Evolutionary conservation across 306 rosid species (phyloP).

Genomic region (Cicer pinnatifidum): DNA sequence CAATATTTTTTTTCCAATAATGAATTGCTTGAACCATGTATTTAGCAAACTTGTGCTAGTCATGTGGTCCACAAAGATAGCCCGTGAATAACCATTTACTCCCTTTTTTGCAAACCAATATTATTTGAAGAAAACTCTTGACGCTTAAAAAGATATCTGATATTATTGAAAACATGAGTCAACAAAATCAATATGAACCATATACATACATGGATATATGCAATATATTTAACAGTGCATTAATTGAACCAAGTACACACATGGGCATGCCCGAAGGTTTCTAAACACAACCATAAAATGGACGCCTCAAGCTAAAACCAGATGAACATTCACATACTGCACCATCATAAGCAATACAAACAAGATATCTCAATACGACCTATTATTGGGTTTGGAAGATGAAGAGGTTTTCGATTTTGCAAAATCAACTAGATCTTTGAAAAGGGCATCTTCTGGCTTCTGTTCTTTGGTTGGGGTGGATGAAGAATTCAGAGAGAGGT

Average conservation of each 20-base stretch:
- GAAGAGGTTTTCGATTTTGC: conserved; percentile 86
- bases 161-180: conserved; percentile 46
- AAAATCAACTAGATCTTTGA: conserved; percentile 85
- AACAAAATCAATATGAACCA: conserved; percentile 43
- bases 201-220: conserved; percentile 59
- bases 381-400: conserved; percentile 70
- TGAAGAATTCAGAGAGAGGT: conserved; percentile 69
- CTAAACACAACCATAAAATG: conserved; percentile 55
- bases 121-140: conserved; percentile 28
- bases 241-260: conserved; percentile 48
- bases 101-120: not conserved
- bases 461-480: conserved; percentile 64
- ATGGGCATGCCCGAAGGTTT: conserved; percentile 48
- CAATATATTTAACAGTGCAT: conserved; percentile 55
- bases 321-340: conserved; percentile 49
- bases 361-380: conserved; percentile 60
- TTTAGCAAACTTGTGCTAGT: too few species aligned
- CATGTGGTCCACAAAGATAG: too few species aligned
- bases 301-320: conserved; percentile 49
- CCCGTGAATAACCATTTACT: conserved; percentile 1
- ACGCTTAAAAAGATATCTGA: conserved; percentile 33
- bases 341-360: conserved; percentile 43
- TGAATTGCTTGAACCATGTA: not conserved
- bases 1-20: too few species aligned
- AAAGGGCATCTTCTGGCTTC: conserved; percentile 80